A percentile compares a stretch with the other conserved stretches of the same genome.
phyloP scores from a whole-genome alignment of 768 basidiomycete genomes.

The Dendrothele bispora region DNA sequence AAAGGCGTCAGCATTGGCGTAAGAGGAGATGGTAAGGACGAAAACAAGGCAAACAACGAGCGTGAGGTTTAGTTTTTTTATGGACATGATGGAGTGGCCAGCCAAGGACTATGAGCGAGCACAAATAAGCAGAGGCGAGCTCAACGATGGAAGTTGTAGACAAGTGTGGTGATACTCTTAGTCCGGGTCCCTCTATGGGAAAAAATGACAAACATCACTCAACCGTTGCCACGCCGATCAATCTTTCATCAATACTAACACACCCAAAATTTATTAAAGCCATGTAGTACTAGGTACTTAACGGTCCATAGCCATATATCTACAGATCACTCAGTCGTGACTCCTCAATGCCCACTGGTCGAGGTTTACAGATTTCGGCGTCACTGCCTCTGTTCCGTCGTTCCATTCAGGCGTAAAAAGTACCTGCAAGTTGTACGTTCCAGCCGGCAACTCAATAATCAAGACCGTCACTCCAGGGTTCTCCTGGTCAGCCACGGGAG shows the following conservation, averaged over 20 bases:
- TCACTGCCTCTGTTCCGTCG: conserved; percentile 52
- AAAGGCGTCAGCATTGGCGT: conserved; percentile 33
- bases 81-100: conserved; percentile 20
- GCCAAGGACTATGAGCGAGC: too few relatives aligned
- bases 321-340: too few relatives aligned
- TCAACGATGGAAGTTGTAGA: too few relatives aligned
- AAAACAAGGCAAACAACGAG: conserved; percentile 45
- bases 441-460: conserved; percentile 65
- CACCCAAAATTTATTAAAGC: too few relatives aligned
- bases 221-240: too few relatives aligned
- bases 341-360: conserved; percentile 77
- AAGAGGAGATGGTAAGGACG: conserved; percentile 35
- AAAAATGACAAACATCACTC: too few relatives aligned
- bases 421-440: conserved; percentile 78
- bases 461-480: conserved; percentile 84
- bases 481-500: conserved; percentile 61
- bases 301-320: too few relatives aligned
- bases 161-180: too few relatives aligned
- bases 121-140: too few relatives aligned
- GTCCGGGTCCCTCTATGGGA: too few relatives aligned
- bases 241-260: too few relatives aligned
- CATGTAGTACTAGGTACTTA: too few relatives aligned
- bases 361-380: conserved; percentile 70
- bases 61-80: conserved; percentile 38
- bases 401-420: conserved; percentile 95